A percentile compares a stretch with the other conserved stretches of the same genome.
Conservation (phyloP, 805 yeast genomes). For the Kodamaea kaohsiungensis region DNA sequence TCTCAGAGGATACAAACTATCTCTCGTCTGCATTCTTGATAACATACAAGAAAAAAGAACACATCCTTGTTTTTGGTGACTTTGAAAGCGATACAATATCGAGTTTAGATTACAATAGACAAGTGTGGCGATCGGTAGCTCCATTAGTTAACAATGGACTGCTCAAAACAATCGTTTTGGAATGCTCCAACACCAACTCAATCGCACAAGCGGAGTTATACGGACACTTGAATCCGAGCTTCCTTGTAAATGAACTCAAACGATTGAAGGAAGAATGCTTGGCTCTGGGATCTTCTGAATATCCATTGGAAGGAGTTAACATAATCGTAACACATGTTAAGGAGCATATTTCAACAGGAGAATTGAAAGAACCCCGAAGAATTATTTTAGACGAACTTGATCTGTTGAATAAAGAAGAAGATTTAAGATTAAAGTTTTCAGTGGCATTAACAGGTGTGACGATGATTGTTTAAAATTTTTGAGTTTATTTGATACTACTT, state of each 20-base stretch:
- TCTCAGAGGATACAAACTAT: slow-evolving; percentile 19
- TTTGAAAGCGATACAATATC: slow-evolving; percentile 68
- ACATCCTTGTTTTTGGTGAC: slow-evolving; percentile 76
- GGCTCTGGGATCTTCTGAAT: not conserved
- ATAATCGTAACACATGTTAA: slow-evolving; percentile 50
- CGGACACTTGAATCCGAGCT: slow-evolving; percentile 79
- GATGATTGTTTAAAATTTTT: slow-evolving; percentile 21
- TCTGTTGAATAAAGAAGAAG: slow-evolving; percentile 30
- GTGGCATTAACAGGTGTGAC: slow-evolving; percentile 59
- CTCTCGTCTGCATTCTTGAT: slow-evolving; percentile 65
- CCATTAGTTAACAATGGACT: slow-evolving; percentile 36
- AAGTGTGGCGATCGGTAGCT: slow-evolving; percentile 61
- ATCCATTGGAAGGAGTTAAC: slow-evolving; percentile 45
- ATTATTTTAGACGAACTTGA: slow-evolving; percentile 52
- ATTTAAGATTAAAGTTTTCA: slow-evolving; percentile 49
- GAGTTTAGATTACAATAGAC: slow-evolving; percentile 30
- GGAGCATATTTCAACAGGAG: slow-evolving; percentile 54
- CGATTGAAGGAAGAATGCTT: slow-evolving; percentile 15
- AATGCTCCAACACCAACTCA: slow-evolving; percentile 60
- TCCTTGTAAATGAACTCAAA: slow-evolving; percentile 58
- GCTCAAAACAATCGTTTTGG: slow-evolving; percentile 64
- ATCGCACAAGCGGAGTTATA: slow-evolving; percentile 48
- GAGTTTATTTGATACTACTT: not conserved
- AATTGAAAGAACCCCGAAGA: slow-evolving; percentile 55
- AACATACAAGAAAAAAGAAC: slow-evolving; percentile 26